Evolutionary conservation across 148 eudicot species (phyloP).

Genomic region (Amaranthus cruentus): DNA sequence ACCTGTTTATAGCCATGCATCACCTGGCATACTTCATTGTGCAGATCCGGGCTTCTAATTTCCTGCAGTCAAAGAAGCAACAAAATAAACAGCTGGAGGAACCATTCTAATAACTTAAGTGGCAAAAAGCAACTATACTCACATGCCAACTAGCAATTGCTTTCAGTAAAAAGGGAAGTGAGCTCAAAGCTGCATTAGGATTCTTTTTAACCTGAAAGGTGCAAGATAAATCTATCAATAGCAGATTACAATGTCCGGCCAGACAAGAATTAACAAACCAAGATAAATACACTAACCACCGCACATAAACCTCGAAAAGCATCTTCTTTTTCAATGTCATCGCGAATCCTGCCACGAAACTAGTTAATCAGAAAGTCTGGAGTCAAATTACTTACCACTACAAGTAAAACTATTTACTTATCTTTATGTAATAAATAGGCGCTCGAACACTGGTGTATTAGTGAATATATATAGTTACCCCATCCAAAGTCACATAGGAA

Average conservation of each 20-base stretch:
- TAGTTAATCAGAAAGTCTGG: conserved; percentile 5
- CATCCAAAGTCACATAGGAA: no score
- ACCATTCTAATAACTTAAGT: conserved; percentile 1
- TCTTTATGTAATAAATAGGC: neutral
- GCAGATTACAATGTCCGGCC: neutral
- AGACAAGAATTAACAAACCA: neutral
- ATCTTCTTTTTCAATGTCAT: conserved; percentile 94
- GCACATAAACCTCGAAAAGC: conserved; percentile 99
- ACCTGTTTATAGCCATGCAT: conserved; percentile 97
- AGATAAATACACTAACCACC: conserved; percentile 45
- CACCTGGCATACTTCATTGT: conserved; percentile 83
- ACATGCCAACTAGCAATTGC: conserved; percentile 99
- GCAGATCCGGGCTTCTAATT: conserved; percentile 84
- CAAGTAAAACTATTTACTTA: neutral
- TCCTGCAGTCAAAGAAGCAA: conserved; percentile 48
- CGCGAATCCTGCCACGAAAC: conserved; percentile 77
- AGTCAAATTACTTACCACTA: neutral
- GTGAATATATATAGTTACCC: neutral
- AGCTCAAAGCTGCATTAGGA: conserved; percentile 78
- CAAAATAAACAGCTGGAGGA: neutral
- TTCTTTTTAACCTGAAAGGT: conserved; percentile 75
- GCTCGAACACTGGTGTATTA: neutral
- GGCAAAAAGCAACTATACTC: conserved; percentile 24
- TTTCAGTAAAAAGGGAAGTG: conserved; percentile 75
- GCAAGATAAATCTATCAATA: conserved; percentile 14